These are phyloP conservation scores for Thuja plicata DNA, from an alignment of 83 land plant genomes.

Conservation along the genomic window DNA sequence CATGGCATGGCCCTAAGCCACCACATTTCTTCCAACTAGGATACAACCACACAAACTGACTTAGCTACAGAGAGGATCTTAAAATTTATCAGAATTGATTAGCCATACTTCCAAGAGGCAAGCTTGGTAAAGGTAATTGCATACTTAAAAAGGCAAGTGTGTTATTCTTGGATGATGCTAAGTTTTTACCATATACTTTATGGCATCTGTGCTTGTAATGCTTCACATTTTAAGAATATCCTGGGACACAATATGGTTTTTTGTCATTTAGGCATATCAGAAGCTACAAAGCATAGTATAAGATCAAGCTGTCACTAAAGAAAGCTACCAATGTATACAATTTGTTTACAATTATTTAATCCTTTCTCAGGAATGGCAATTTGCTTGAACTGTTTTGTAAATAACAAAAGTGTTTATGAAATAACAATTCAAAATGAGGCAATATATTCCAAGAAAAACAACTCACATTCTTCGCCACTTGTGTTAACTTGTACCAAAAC, in stretches of 20 bases:
- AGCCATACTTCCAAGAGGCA: neutral
- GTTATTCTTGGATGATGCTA: neutral
- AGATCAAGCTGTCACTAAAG: neutral
- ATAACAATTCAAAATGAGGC: slow-evolving; percentile 2
- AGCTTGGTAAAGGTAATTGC: neutral
- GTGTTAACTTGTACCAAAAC: slow-evolving; percentile 96
- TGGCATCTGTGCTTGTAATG: neutral
- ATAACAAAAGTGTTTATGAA: slow-evolving; percentile 7
- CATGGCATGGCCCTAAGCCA: no score
- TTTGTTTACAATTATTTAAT: neutral
- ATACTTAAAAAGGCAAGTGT: neutral
- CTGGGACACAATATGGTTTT: neutral
- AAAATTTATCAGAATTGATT: neutral
- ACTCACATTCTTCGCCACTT: slow-evolving; percentile 96
- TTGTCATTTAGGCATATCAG: neutral
- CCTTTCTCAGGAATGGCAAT: neutral
- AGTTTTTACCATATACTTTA: neutral
- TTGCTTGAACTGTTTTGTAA: neutral
- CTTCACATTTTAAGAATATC: neutral
- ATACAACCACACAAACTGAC: neutral
- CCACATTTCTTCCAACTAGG: no score
- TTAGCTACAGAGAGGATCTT: neutral
- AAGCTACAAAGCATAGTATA: neutral
- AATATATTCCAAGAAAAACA: neutral
- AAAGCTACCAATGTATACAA: slow-evolving; percentile 1